Percentiles rank a stretch among this genome's conserved stretches.
phyloP scores from a whole-genome alignment of 129 eudicot species.

The Apium graveolens region DNA sequence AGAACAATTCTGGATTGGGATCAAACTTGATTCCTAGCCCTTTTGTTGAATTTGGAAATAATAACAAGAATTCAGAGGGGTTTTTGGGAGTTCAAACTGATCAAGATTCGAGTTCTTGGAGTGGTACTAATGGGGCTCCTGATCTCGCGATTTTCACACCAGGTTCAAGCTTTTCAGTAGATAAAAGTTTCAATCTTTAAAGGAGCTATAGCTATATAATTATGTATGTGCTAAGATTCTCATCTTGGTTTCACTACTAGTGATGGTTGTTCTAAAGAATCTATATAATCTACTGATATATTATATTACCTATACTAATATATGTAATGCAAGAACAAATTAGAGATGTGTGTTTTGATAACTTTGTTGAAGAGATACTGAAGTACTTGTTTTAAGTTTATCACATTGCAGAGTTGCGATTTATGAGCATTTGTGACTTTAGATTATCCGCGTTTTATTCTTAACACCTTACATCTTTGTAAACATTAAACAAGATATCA shows the following conservation, averaged over 20 bases:
- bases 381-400: neutral
- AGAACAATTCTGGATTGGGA: conserved; percentile 19
- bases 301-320: neutral
- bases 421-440: neutral
- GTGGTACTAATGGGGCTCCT: conserved; percentile 42
- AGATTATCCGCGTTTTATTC: neutral
- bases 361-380: neutral
- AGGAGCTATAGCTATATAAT: neutral
- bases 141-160: conserved; percentile 69
- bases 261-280: neutral
- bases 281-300: neutral
- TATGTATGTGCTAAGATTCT: neutral
- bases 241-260: neutral
- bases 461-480: neutral
- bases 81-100: conserved; percentile 28
- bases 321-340: neutral
- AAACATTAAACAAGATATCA: neutral
- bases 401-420: neutral
- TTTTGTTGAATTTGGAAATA: conserved; percentile 20
- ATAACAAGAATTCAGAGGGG: conserved; percentile 15
- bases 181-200: neutral
- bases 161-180: conserved; percentile 51
- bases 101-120: conserved; percentile 31
- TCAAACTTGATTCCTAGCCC: conserved; percentile 27
- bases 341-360: neutral